Base-by-base conservation (phyloP, 2,329 filamentous ascomycete species). In the Fusarium buharicum region DNA sequence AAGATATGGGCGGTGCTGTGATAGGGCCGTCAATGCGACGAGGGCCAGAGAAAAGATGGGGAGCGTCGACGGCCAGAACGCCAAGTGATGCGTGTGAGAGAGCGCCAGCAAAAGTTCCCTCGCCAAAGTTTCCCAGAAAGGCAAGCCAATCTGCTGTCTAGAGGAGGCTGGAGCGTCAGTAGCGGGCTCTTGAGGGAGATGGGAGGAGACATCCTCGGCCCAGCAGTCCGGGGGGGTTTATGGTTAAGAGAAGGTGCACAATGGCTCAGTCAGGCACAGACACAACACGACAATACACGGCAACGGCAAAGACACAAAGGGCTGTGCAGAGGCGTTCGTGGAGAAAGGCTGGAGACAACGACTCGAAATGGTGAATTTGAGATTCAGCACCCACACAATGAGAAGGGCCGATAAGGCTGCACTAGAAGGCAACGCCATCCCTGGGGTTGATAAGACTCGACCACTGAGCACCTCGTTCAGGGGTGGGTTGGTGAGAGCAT, bases 61-160 rank as follows among this genome's bases (percentile, higher is more conserved):
- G 62, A 62, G 47, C 52, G 51, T 54, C 59, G 53, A 61, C 47
- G 60, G 61, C 61, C 55, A 62, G 69, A 64, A 69, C 60, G 71
- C 69, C 75, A 75, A 75, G 74, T 69, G 69, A 72, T 71, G 67
- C 64, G 72, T 66, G 70, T 69, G 69, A 70, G 70, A 70, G 72
- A 70, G 64, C 68, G 70, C 70, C 70, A 73, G 74, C 75, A 77
- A 77, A 77, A 77, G 75, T 77, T 74, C 74, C 75, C 62, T 76
- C 70, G 74, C 70, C 70, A 72, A 75, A 68, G 46, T 73, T 74
- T 67, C 73, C 72, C 50, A 67, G 68, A 71, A 71, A 66, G 75
- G 74, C 69, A 76, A 74, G 68, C 73, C 67, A 72, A 72, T 70
- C 68, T 71, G 56, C 64, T 63, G 63, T 70, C 65, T 68, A 37